A percentile compares a stretch with the other conserved stretches of the same genome.
phyloP scores from a whole-genome alignment of 331 rosid species.

The Quercus lobata region DNA sequence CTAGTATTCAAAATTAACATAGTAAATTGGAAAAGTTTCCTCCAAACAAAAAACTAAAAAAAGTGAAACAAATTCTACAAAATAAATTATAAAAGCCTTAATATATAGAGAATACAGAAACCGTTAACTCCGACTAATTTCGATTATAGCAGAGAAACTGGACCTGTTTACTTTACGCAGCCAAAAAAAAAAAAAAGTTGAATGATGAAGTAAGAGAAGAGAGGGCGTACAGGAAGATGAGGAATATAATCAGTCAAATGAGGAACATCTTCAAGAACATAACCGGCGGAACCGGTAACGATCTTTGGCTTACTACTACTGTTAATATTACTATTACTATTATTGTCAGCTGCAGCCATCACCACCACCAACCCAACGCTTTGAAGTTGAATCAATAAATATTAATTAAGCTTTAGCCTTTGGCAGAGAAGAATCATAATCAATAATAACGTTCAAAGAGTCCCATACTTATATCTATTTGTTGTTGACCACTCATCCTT shows the following conservation, averaged over 20 bases:
- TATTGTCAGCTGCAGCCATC: slow-evolving; percentile 34
- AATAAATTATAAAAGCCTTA: neutral
- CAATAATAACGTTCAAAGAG: no score
- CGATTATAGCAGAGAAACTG: neutral
- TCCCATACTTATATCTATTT: no score
- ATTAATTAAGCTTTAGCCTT: no score
- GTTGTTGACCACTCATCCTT: no score
- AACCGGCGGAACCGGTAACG: slow-evolving; percentile 57
- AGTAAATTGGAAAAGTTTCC: neutral
- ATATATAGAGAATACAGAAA: neutral
- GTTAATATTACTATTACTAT: no score
- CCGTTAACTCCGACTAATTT: neutral
- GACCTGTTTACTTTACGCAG: neutral
- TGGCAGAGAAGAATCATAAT: no score
- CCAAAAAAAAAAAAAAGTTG: neutral
- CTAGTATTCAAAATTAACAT: neutral
- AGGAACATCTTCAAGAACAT: slow-evolving; percentile 90
- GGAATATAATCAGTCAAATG: slow-evolving; percentile 78
- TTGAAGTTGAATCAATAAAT: no score
- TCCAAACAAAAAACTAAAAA: neutral
- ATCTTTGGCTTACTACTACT: slow-evolving; percentile 28
- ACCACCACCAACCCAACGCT: no score
- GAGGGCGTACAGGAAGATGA: slow-evolving; percentile 68
- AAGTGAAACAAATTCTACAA: neutral
- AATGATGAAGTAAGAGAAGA: neutral